A percentile compares a stretch with the other conserved stretches of the same genome.
Conservation (phyloP, 2,329 filamentous ascomycete genomes). For the Mollisia scopiformis region DNA sequence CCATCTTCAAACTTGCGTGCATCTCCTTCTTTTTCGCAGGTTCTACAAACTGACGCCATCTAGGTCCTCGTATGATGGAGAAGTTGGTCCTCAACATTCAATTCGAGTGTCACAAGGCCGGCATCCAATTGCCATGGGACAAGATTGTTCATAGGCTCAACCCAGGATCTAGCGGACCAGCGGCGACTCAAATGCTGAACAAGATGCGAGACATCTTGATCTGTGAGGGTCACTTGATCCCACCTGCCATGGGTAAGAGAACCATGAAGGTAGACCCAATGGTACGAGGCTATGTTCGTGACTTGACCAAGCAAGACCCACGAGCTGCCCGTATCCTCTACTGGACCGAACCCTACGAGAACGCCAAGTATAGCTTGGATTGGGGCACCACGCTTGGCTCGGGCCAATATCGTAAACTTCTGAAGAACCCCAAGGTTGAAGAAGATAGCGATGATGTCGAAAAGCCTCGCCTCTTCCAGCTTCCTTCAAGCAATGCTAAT, state of each 20-base stretch:
- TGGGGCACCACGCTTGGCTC: conserved; percentile 30
- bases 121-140: conserved; percentile 31
- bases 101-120: conserved; percentile 40
- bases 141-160: conserved; percentile 29
- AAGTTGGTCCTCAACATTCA: conserved; percentile 46
- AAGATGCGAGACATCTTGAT: conserved; percentile 30
- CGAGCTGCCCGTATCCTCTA: conserved; percentile 14
- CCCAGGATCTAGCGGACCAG: conserved; percentile 28
- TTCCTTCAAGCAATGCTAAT: neutral
- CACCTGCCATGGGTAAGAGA: conserved; percentile 29
- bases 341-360: conserved; percentile 27
- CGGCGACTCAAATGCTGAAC: conserved; percentile 28
- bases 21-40: neutral
- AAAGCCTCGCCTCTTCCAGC: too few species aligned
- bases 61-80: conserved; percentile 50
- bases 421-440: neutral
- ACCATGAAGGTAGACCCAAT: conserved; percentile 4
- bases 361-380: conserved; percentile 26
- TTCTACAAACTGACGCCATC: too few species aligned
- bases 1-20: neutral
- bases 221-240: conserved; percentile 35
- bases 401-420: conserved; percentile 27
- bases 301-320: conserved; percentile 13
- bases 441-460: too few species aligned
- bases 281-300: conserved; percentile 31